Percentiles rank a stretch among this genome's conserved stretches.
Conservation (phyloP, 345 rosid species). For the Bruguiera sexangula region DNA sequence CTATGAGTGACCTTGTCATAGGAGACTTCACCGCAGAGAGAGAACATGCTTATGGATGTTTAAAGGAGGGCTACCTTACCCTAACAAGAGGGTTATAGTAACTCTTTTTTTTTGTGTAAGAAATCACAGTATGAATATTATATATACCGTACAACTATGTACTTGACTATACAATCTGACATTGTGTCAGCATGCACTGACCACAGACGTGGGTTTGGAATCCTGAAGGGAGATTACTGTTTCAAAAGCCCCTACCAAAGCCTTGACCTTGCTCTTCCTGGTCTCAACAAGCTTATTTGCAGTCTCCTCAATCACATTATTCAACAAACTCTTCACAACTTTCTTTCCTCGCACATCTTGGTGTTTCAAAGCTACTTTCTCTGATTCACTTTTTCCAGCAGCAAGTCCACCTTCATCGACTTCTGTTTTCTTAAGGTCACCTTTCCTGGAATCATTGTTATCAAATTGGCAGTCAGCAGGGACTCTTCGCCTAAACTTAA, state of each 20-base stretch:
- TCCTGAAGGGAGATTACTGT: slow-evolving; percentile 23
- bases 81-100: too few relatives aligned
- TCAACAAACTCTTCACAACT: slow-evolving; percentile 8
- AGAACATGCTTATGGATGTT: too few relatives aligned
- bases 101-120: too few relatives aligned
- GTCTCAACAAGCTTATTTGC: slow-evolving; percentile 24
- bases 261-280: slow-evolving; percentile 27
- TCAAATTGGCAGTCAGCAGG: neutral
- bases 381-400: neutral
- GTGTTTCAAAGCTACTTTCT: slow-evolving; percentile 14
- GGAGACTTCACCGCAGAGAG: too few relatives aligned
- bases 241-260: slow-evolving; percentile 29
- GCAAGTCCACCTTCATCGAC: neutral
- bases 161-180: neutral
- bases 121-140: too few relatives aligned
- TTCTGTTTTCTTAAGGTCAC: neutral
- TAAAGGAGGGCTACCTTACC: too few relatives aligned
- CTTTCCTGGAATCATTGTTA: neutral
- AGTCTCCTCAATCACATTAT: slow-evolving; percentile 24
- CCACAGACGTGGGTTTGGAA: slow-evolving; percentile 1
- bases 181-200: neutral
- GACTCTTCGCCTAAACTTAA: slow-evolving; percentile 12
- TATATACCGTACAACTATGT: neutral
- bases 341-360: slow-evolving; percentile 17
- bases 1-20: too few relatives aligned